phyloP scores from a whole-genome alignment of 2,329 filamentous ascomycete genomes.

The Phaeosphaeria sp. region DNA sequence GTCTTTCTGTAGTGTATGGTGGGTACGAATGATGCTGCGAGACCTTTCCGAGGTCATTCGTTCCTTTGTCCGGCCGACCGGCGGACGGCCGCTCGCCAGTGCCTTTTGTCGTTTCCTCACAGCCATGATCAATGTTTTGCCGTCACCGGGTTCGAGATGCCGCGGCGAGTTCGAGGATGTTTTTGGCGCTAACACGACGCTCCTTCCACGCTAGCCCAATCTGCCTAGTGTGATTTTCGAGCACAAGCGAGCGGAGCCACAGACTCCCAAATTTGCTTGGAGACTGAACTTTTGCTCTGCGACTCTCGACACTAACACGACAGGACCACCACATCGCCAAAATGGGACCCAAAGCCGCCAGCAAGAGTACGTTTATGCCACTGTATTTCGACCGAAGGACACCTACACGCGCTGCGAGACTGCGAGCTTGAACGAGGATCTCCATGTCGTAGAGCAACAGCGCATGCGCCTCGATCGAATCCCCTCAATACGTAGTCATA shows the following conservation, averaged over 20 bases:
- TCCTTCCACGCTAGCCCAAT: not conserved
- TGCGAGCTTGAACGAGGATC: constrained; percentile 11
- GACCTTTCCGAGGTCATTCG: constrained; percentile 64
- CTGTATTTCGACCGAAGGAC: constrained; percentile 15
- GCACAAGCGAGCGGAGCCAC: constrained; percentile 11
- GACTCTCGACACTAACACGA: constrained; percentile 38
- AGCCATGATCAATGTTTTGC: constrained; percentile 26
- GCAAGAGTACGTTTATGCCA: constrained; percentile 42
- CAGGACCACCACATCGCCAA: constrained; percentile 45
- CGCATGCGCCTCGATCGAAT: constrained; percentile 30
- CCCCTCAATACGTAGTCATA: constrained; percentile 9
- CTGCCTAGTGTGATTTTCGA: not conserved
- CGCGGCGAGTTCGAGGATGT: constrained; percentile 18
- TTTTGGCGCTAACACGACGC: constrained; percentile 24
- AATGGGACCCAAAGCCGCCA: constrained; percentile 49
- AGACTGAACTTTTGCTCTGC: constrained; percentile 26
- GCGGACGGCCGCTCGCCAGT: constrained; percentile 44
- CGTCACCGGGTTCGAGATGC: constrained; percentile 12
- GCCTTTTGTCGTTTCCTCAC: constrained; percentile 42
- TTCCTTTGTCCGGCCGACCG: constrained; percentile 34
- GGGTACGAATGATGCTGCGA: constrained; percentile 63
- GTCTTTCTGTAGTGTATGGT: constrained; percentile 66
- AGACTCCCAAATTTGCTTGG: constrained; percentile 13
- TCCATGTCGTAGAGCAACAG: constrained; percentile 21
- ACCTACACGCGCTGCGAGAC: constrained; percentile 12